Percentiles rank a stretch among this genome's conserved stretches.
Conservation (phyloP, 2,329 filamentous ascomycete species). For the Sporothrix pseudoabietina region DNA sequence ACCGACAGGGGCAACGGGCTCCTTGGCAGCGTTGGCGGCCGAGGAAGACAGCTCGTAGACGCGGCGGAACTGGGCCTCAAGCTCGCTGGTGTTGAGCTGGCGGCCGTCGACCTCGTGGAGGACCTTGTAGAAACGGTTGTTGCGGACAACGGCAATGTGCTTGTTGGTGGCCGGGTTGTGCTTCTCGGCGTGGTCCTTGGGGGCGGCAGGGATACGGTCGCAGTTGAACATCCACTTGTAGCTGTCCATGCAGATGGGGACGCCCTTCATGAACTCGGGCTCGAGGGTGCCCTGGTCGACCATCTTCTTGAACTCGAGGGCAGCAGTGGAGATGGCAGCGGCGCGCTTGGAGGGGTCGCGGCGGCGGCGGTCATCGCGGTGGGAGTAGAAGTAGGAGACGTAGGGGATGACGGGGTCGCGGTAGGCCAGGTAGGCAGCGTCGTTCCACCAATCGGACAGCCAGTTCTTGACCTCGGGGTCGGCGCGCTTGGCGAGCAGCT, state of each 20-base stretch:
- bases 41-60: conserved; percentile 72
- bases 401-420: conserved; percentile 96
- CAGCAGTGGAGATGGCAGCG: conserved; percentile 82
- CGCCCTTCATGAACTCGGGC: conserved; percentile 98
- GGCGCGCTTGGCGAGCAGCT: conserved; percentile 75
- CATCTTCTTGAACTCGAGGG: conserved; percentile 90
- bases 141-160: conserved; percentile 86
- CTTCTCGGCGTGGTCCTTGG: conserved; percentile 81
- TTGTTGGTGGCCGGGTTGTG: conserved; percentile 70
- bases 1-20: conserved; percentile 71
- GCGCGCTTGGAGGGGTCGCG: conserved; percentile 90
- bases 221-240: conserved; percentile 99
- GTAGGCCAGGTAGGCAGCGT: conserved; percentile 87
- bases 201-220: conserved; percentile 79
- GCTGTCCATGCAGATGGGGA: conserved; percentile 97
- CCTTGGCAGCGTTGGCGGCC: conserved; percentile 46
- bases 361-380: conserved; percentile 86
- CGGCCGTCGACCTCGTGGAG: conserved; percentile 76
- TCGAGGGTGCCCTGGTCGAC: conserved; percentile 82
- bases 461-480: conserved; percentile 87
- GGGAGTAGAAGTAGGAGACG: conserved; percentile 99
- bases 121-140: conserved; percentile 98
- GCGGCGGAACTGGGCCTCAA: conserved; percentile 84
- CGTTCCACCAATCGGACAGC: conserved; percentile 98
- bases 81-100: conserved; percentile 84